Evolutionary conservation across 768 basidiomycete genomes (phyloP).

Genomic region (Boletus rex-veris): DNA sequence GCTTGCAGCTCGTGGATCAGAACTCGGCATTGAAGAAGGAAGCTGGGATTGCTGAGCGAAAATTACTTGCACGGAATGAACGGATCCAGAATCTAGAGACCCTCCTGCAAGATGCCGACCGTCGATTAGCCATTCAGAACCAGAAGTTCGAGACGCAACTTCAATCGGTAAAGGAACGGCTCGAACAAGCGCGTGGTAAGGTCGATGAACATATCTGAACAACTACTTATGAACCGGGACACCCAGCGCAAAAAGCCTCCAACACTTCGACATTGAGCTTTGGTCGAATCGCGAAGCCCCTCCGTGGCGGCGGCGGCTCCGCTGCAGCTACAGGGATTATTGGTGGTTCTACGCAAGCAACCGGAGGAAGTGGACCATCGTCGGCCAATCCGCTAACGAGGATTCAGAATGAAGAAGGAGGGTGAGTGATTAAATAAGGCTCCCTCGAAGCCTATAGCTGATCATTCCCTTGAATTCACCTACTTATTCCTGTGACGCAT

Average conservation of each 20-base stretch:
- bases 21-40: slow-evolving; percentile 97
- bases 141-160: slow-evolving; percentile 94
- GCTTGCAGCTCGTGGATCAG: slow-evolving; percentile 88
- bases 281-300: slow-evolving; percentile 94
- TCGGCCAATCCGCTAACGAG: slow-evolving; percentile 64
- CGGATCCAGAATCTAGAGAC: slow-evolving; percentile 96
- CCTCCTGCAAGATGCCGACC: slow-evolving; percentile 89
- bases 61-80: slow-evolving; percentile 93
- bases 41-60: slow-evolving; percentile 93
- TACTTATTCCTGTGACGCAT: slow-evolving; percentile 17
- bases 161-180: slow-evolving; percentile 84
- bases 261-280: slow-evolving; percentile 73
- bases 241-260: slow-evolving; percentile 68
- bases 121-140: slow-evolving; percentile 87
- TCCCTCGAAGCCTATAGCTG: slow-evolving; percentile 6
- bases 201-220: slow-evolving; percentile 16
- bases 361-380: slow-evolving; percentile 41
- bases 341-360: slow-evolving; percentile 39
- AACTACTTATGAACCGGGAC: slow-evolving; percentile 28
- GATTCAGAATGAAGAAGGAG: slow-evolving; percentile 78
- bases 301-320: slow-evolving; percentile 86
- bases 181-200: slow-evolving; percentile 91
- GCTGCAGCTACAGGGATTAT: slow-evolving; percentile 38
- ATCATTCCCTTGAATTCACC: slow-evolving; percentile 17
- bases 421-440: slow-evolving; percentile 41